phyloP scores from a whole-genome alignment of 306 rosid genomes.

The Acacia melanoxylon region DNA sequence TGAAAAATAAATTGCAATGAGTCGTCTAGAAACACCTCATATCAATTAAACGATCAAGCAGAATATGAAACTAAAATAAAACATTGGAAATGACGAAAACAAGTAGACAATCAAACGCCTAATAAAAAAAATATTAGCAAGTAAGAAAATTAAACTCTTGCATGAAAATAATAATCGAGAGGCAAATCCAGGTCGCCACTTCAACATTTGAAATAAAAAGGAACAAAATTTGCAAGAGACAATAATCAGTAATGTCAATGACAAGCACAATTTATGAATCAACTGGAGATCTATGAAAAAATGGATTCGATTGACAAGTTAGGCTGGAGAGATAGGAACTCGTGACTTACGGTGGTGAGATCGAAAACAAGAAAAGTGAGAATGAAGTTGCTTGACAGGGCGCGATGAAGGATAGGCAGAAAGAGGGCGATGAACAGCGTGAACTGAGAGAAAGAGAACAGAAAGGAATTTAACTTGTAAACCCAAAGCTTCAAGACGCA shows the following conservation, averaged over 20 bases:
- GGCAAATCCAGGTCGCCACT: neutral
- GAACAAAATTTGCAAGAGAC: neutral
- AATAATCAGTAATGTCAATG: constrained; percentile 6
- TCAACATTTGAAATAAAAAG: neutral
- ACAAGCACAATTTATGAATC: neutral
- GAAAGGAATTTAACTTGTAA: no score
- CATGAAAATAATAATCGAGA: constrained; percentile 21
- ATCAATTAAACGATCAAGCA: constrained; percentile 40
- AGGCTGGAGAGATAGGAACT: neutral
- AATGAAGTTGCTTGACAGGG: neutral
- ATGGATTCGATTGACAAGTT: constrained; percentile 21
- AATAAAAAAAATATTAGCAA: constrained; percentile 31
- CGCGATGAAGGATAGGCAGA: neutral
- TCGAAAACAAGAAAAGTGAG: constrained; percentile 24
- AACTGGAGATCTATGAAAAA: constrained; percentile 63
- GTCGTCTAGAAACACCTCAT: neutral
- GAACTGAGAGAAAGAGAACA: no score
- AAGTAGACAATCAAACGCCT: constrained; percentile 32
- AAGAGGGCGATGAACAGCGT: no score
- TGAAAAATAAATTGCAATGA: neutral
- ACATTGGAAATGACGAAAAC: neutral
- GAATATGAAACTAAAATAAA: neutral
- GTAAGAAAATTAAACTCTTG: constrained; percentile 30
- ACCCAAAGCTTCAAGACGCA: no score
- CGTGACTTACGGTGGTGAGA: neutral